Base-by-base conservation (phyloP, 2,329 filamentous ascomycete species). In the Botryotinia calthae region DNA sequence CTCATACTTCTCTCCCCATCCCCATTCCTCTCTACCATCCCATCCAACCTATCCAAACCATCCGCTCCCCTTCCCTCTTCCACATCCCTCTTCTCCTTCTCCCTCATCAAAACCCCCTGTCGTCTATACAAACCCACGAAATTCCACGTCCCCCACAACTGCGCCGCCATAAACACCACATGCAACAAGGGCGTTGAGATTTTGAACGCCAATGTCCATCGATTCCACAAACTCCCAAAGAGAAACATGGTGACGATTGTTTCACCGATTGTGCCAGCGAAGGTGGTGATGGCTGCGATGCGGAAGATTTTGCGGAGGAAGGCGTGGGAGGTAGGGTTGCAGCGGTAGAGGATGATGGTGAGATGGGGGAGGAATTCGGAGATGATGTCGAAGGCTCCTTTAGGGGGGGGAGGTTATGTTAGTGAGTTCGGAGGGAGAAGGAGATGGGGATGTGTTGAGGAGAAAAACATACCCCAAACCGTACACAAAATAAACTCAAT, bases 301-400 rank as follows among this genome's bases (percentile, higher is more conserved):
- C 79, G 75, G 72, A 85, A 84, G 34, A 85, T 76, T 12, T 79
- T 80, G 34, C 75, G 76, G 40, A 85, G 82, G 71, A 84, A 83
- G 0, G 71, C 71, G 76, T 85, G 84, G 2, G 80, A 78, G 1
- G 76, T 74, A 4, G 82, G 82, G 72, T 82, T 82, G 1, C 84
- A 73, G 10, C 84, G 82, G 75, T 85, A 85, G 5, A 85, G 78
- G 51, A 85, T 83, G 69, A 85, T 84, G 28, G 83, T 82, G 25
- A 84, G 72, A 42, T 85, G 84, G 0, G 84, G 84, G 75, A 84
- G 82, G 73, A 85, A 83, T 75, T 85, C 84, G 31, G 82, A 84
- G 18, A 85, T 75, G 18, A 84, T 82, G 72, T 85, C 84, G 74
- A 86, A 85, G 22, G 82, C 82, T 34, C 84, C 84, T 85, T 56